Evolutionary conservation across 202 grass and related monocot genomes (phyloP), one percentile per base, ranked within the genome.

Genomic region (Digitaria exilis): DNA sequence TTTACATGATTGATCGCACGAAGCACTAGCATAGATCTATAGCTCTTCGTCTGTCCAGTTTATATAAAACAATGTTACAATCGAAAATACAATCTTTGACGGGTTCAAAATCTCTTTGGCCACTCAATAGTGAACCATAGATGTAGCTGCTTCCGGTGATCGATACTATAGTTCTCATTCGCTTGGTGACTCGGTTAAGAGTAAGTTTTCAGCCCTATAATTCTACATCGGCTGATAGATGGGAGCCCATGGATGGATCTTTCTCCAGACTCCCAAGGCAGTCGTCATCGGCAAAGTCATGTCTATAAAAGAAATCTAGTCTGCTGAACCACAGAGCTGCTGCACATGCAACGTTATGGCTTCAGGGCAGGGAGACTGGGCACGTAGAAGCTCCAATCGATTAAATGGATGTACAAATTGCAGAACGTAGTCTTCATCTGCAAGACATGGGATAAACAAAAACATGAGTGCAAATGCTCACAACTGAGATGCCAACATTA

Each of bases 341-440:
- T 92, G 86, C 54, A 92, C 81, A 75, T 99, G 93, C 34, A 81
- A 84, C 39, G 85, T 92, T 65, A 99, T 92, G 80, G 84, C 71
- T 35, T 96, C 91, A 0, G 96, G 96, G 76, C 96, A 96, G 0
- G 90, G 88, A 85, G 93, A 89, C 30, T 94, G 89, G 12, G 85
- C 85, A 12, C 82, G 85, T 42, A 99, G 84, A 82, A 99, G 96
- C 81, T 99, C 96, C 74, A 99, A 65, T 28, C 96, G 93, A 65
- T 99, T 82, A 79, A 89, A 99, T 58, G 93, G 96, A 34, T 92
- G 91, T 66, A 80, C 80, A 90, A 96, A 99, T 83, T 99, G 96
- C 30, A 99, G 87, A 57, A 96, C 25, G 35, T 99, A 99, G 51
- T 99, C 93, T 89, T 99, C 96, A 80, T 95, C 96, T 99, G 88